Conservation (phyloP, 2,329 filamentous ascomycete genomes). For the Xylaria hypoxylon region DNA sequence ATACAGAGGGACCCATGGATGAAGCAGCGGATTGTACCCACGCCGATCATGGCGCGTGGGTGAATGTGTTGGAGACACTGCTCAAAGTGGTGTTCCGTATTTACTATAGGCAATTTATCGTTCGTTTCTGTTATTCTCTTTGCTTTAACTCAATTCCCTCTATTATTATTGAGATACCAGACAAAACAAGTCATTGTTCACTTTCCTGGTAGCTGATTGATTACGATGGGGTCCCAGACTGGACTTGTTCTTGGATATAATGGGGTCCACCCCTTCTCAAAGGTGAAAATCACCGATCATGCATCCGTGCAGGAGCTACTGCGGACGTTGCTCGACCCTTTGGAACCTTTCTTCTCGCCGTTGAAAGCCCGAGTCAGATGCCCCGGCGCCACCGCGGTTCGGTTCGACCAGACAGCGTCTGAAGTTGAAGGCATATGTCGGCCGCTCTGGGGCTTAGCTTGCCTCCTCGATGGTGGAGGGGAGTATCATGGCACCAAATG, state of each 20-base stretch:
- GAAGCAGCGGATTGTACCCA: constrained; percentile 17
- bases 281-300: constrained; percentile 62
- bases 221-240: constrained; percentile 48
- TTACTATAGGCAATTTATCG: constrained; percentile 1
- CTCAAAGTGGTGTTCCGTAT: constrained; percentile 12
- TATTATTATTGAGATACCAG: background rate
- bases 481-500: constrained; percentile 71
- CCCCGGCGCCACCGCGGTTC: constrained; percentile 76
- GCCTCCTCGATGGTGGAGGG: constrained; percentile 75
- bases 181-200: background rate
- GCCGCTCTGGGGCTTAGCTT: constrained; percentile 80
- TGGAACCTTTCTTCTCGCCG: constrained; percentile 78
- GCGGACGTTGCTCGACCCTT: constrained; percentile 73
- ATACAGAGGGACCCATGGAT: constrained; percentile 14
- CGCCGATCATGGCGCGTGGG: constrained; percentile 25
- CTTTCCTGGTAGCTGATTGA: constrained; percentile 6
- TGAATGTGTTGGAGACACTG: constrained; percentile 15
- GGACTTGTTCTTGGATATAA: constrained; percentile 63
- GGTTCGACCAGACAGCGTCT: constrained; percentile 81
- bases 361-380: constrained; percentile 73
- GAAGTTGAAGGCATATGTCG: constrained; percentile 82
- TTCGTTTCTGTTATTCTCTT: constrained; percentile 3
- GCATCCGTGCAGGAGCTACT: constrained; percentile 71
- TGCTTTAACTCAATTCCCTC: constrained; percentile 8
- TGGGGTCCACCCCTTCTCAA: constrained; percentile 66